Evolutionary conservation across 306 rosid genomes (phyloP).

Genomic region (Spatholobus suberectus): DNA sequence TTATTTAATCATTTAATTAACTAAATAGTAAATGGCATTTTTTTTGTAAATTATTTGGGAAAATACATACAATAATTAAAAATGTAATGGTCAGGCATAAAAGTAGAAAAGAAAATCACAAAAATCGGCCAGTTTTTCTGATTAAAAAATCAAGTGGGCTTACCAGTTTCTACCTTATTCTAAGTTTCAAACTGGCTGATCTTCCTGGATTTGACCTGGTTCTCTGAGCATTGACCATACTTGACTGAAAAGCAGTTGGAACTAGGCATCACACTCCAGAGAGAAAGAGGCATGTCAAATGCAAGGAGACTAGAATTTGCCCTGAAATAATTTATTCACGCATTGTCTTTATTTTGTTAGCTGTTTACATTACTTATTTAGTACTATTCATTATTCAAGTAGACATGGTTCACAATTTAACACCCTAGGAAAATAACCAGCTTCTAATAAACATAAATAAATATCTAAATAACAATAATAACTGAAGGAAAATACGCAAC

Average conservation of each 20-base stretch:
- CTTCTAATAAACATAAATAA: neutral
- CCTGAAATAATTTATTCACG: neutral
- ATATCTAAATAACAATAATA: neutral
- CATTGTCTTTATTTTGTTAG: neutral
- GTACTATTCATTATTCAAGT: neutral
- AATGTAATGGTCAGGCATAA: neutral
- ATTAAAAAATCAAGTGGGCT: neutral
- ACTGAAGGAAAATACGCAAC: neutral
- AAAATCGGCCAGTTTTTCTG: neutral
- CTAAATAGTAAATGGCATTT: slow-evolving; percentile 3
- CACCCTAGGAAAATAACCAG: neutral
- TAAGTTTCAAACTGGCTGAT: neutral
- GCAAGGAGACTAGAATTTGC: neutral
- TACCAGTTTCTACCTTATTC: neutral
- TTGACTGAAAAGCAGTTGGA: neutral
- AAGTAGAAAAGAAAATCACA: neutral
- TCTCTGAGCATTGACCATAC: neutral
- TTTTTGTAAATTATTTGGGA: slow-evolving; percentile 6
- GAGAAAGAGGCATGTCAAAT: neutral
- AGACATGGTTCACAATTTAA: neutral
- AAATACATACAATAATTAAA: neutral
- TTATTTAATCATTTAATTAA: neutral
- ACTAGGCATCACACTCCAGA: neutral
- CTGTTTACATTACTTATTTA: neutral
- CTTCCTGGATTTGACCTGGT: neutral